These are phyloP conservation scores for Penicillium canariense DNA, from an alignment of 495 filamentous ascomycete genomes.

Conservation along the genomic window DNA sequence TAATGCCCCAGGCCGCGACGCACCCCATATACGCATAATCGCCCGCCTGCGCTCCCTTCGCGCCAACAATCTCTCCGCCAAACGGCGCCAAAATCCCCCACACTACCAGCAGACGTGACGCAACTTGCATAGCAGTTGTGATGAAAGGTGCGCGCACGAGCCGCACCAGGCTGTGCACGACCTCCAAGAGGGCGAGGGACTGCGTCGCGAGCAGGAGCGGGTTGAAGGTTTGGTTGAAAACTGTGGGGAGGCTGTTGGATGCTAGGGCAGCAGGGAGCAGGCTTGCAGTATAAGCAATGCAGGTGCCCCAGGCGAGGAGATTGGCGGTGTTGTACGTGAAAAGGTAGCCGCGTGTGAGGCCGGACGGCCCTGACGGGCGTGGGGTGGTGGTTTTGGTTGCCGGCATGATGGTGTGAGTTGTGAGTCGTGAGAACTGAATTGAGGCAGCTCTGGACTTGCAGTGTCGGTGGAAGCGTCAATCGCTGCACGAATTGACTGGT, in stretches of 20 bases:
- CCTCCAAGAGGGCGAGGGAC: constrained; percentile 76
- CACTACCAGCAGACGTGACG: constrained; percentile 75
- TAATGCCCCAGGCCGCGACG: constrained; percentile 75
- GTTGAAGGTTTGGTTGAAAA: constrained; percentile 56
- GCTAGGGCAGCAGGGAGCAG: constrained; percentile 37
- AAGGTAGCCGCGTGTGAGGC: constrained; percentile 56
- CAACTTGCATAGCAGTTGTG: constrained; percentile 88
- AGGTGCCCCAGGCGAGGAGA: constrained; percentile 69
- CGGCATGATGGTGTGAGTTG: constrained; percentile 15
- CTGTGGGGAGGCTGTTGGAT: constrained; percentile 43
- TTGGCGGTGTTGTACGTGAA: constrained; percentile 78
- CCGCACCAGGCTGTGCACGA: constrained; percentile 71
- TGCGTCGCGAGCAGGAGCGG: constrained; percentile 75
- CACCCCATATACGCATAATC: constrained; percentile 47
- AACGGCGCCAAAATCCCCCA: constrained; percentile 74
- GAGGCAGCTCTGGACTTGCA: no score
- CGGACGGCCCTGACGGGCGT: constrained; percentile 24
- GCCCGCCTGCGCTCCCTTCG: constrained; percentile 26
- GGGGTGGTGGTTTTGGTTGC: constrained; percentile 6
- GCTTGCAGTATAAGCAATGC: constrained; percentile 59
- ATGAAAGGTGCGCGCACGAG: constrained; percentile 79
- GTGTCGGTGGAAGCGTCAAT: no score
- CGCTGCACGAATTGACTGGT: not conserved
- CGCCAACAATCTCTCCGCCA: constrained; percentile 32
- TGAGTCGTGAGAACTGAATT: not conserved